These are phyloP conservation scores for Verbena officinalis DNA, from an alignment of 257 asterid species.

Conservation along the genomic window DNA sequence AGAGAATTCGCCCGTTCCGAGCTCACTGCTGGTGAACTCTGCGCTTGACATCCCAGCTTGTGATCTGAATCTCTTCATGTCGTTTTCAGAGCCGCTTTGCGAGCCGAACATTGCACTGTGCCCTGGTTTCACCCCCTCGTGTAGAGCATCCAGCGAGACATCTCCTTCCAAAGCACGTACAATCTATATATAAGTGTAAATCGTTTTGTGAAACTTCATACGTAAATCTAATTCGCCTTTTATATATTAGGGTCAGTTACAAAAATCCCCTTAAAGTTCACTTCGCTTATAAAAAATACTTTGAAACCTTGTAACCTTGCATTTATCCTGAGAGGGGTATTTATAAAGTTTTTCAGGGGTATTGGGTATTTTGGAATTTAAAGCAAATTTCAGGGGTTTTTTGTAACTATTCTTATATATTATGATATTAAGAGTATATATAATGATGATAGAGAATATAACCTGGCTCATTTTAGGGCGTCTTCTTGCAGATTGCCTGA, in stretches of 20 bases:
- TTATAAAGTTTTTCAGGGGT: no score
- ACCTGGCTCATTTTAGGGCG: conserved; percentile 94
- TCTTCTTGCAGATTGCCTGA: conserved; percentile 67
- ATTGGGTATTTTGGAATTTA: no score
- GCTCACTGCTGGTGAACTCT: conserved; percentile 55
- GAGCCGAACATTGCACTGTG: conserved; percentile 42
- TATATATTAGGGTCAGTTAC: no score
- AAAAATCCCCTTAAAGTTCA: no score
- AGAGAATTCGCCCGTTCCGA: conserved; percentile 25
- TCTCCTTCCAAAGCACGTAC: conserved; percentile 89
- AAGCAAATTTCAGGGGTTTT: no score
- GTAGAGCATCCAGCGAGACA: conserved; percentile 58
- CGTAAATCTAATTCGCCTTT: no score
- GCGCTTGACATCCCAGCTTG: conserved; percentile 44
- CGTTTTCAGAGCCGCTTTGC: conserved; percentile 39
- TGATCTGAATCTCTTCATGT: conserved; percentile 37
- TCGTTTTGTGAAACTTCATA: no score
- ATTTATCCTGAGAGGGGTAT: no score
- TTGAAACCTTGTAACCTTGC: no score
- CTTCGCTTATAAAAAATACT: no score
- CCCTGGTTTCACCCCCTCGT: conserved; percentile 43
- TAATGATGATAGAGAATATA: neutral
- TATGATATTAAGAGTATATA: no score
- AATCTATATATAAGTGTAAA: conserved; percentile 43
- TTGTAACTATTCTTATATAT: neutral